These are phyloP conservation scores for Yamadazyma triangularis DNA, from an alignment of 1,139 yeast genomes.

Conservation along the genomic window DNA sequence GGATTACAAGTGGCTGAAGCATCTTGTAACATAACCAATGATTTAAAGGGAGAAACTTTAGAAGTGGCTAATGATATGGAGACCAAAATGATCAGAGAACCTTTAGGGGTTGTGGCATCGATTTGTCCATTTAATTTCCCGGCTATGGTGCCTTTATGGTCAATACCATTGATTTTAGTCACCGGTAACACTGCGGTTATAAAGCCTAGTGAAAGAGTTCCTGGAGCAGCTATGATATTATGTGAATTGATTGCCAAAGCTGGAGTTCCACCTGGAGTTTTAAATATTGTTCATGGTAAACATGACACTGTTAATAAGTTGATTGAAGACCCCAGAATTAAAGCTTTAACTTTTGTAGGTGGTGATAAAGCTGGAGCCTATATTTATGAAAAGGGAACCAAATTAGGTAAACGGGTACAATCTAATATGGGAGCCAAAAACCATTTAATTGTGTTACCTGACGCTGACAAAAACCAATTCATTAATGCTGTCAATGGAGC, in stretches of 20 bases:
- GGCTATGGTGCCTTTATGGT: constrained; percentile 85
- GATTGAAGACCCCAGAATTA: constrained; percentile 70
- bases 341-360: constrained; percentile 77
- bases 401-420: constrained; percentile 73
- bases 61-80: constrained; percentile 78
- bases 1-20: constrained; percentile 83
- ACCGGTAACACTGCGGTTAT: constrained; percentile 75
- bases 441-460: constrained; percentile 71
- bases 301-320: constrained; percentile 73
- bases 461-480: constrained; percentile 64
- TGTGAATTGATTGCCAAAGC: constrained; percentile 74
- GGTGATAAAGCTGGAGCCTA: constrained; percentile 75
- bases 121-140: constrained; percentile 80
- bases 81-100: constrained; percentile 68
- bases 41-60: constrained; percentile 60
- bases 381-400: constrained; percentile 62
- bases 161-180: constrained; percentile 68
- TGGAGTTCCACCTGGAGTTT: constrained; percentile 75
- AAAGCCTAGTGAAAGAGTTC: constrained; percentile 76
- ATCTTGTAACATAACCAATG: constrained; percentile 56
- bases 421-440: constrained; percentile 78
- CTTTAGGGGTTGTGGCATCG: constrained; percentile 63
- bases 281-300: constrained; percentile 73
- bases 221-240: constrained; percentile 74
- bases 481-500: constrained; percentile 71